Evolutionary conservation across 2,329 filamentous ascomycete species (phyloP), one percentile per base, ranked within the genome.

Genomic region (Alternaria dauci): DNA sequence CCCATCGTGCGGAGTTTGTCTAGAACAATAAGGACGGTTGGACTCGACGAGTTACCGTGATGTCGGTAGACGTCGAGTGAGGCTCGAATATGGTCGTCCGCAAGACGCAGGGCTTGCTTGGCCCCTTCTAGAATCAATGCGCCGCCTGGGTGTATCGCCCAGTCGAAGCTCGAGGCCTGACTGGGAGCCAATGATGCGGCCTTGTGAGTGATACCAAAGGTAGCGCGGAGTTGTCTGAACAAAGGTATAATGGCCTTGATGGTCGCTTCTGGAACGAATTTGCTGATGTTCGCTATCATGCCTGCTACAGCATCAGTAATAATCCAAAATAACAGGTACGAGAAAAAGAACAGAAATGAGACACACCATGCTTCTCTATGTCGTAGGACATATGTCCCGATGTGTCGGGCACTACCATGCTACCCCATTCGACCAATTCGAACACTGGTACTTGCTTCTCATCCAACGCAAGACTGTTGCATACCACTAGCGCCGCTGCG

Each of bases 131-230:
- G 79, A 42, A 92, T 90, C 1, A 88, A 87, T 0, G 87, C 82
- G 18, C 89, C 89, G 5, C 89, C 89, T 0, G 89, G 89, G 67
- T 92, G 89, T 72, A 92, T 84, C 1, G 89, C 89, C 89, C 89
- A 92, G 79, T 92, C 89, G 65, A 90, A 91, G 60, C 89, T 86
- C 0, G 81, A 74, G 0, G 88, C 80, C 0, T 73, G 65, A n/a
- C 11, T 36, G n/a, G 52, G 34, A 16, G 12, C 44, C 4, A n/a
- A 75, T 71, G 67, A 84, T 26, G 16, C 30, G 8, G 32, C 20
- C 84, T 8, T 75, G 69, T 5, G 74, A 3, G 56, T 23, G 16
- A 5, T 34, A 3, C 18, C 5, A 8, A 30, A 11, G 8, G 54
- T 18, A 9, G 36, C 42, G 20, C 53, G 58, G 2, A 72, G 55